Conservation (phyloP, 2,329 filamentous ascomycete species). For the Volutella citrinella region DNA sequence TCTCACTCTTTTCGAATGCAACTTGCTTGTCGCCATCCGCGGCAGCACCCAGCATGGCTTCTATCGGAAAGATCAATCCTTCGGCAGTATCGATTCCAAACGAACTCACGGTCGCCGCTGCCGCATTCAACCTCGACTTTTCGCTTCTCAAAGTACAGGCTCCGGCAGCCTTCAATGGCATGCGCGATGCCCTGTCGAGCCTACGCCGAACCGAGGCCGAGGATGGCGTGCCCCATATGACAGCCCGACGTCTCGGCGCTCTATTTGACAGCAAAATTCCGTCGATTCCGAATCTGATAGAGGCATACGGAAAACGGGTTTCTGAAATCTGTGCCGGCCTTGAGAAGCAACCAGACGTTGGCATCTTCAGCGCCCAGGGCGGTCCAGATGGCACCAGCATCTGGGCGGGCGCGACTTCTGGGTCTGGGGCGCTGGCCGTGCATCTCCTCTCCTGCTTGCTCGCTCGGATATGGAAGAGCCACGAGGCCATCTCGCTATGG, state of each 20-base stretch:
- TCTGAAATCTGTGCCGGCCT: slow-evolving; percentile 25
- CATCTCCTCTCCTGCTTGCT: slow-evolving; percentile 34
- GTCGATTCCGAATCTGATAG: slow-evolving; percentile 25
- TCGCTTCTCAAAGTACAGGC: slow-evolving; percentile 38
- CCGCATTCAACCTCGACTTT: slow-evolving; percentile 40
- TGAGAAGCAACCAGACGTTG: not conserved
- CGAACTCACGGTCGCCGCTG: slow-evolving; percentile 5
- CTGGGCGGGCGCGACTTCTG: slow-evolving; percentile 27
- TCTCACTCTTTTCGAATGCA: no score
- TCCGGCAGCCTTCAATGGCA: slow-evolving; percentile 31
- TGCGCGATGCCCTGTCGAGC: slow-evolving; percentile 30
- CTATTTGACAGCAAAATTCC: slow-evolving; percentile 34
- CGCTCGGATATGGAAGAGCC: slow-evolving; percentile 18
- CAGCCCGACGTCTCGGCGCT: slow-evolving; percentile 36
- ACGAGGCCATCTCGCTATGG: slow-evolving; percentile 31
- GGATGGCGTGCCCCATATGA: slow-evolving; percentile 31
- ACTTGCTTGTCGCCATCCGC: no score
- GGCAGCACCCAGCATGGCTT: no score
- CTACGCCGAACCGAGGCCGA: slow-evolving; percentile 34
- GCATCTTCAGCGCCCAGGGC: slow-evolving; percentile 21
- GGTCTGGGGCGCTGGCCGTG: slow-evolving; percentile 22
- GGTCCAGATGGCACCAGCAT: slow-evolving; percentile 25
- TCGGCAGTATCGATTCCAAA: no score
- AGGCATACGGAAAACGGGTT: slow-evolving; percentile 32
- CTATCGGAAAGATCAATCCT: no score